Percentiles rank a stretch among this genome's conserved stretches.
Conservation (phyloP, 257 asterid genomes). For the Lycium ferocissimum region DNA sequence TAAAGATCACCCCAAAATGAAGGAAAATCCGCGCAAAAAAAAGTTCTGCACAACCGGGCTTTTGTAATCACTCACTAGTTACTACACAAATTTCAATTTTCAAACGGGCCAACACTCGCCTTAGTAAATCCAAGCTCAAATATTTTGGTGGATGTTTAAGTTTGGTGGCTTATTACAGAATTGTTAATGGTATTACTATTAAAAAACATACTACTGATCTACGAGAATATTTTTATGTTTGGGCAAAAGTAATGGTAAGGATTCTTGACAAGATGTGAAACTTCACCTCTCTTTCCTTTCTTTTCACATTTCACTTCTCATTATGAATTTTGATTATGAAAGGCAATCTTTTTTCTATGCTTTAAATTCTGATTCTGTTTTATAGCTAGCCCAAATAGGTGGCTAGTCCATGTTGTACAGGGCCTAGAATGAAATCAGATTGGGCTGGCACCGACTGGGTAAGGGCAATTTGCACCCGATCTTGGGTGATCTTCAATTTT, state of each 20-base stretch:
- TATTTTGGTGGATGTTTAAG: background rate
- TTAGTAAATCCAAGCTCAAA: background rate
- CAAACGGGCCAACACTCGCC: background rate
- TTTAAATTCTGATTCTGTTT: background rate
- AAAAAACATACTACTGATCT: background rate
- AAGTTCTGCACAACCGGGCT: background rate
- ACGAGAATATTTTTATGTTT: background rate
- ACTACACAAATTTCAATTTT: background rate
- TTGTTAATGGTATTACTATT: background rate
- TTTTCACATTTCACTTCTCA: background rate
- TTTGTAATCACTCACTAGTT: background rate
- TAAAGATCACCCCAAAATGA: too few species aligned
- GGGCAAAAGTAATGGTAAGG: background rate
- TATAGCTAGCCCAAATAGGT: conserved; percentile 11
- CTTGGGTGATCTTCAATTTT: too few species aligned
- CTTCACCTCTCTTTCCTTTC: background rate
- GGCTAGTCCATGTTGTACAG: background rate
- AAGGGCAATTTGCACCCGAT: too few species aligned
- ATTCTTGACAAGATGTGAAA: conserved; percentile 21
- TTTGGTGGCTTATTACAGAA: background rate
- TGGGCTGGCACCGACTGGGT: background rate
- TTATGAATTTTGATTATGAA: conserved; percentile 20
- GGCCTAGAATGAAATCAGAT: background rate
- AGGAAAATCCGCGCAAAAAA: too few species aligned
- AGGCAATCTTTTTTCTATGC: conserved; percentile 13